phyloP scores from a whole-genome alignment of 345 rosid genomes.

The Linum lewisii region DNA sequence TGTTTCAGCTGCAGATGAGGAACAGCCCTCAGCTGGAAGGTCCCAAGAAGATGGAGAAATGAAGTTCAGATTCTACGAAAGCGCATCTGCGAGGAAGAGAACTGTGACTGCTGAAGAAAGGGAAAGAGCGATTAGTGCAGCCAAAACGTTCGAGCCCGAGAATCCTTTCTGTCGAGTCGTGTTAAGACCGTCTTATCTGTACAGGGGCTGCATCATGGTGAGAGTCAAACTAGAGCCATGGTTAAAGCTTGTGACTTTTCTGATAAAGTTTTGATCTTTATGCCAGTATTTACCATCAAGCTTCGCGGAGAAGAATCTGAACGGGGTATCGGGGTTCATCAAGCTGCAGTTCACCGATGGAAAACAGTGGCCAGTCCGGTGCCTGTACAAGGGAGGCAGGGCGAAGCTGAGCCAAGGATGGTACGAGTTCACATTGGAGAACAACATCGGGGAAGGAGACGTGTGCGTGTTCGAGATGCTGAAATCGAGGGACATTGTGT shows the following conservation, averaged over 20 bases:
- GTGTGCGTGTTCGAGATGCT: conserved; percentile 53
- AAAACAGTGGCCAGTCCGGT: conserved; percentile 42
- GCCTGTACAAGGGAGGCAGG: conserved; percentile 19
- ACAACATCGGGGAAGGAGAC: conserved; percentile 48
- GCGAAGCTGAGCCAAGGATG: conserved; percentile 47
- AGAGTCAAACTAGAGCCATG: conserved; percentile 9
- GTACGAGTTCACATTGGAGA: conserved; percentile 40
- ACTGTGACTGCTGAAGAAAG: conserved; percentile 23
- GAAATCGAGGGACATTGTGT: conserved; percentile 22
- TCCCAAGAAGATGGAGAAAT: conserved; percentile 4
- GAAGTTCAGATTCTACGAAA: background rate
- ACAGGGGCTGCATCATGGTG: conserved; percentile 27
- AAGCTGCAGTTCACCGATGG: conserved; percentile 33
- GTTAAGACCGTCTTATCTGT: conserved; percentile 28
- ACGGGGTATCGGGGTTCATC: conserved; percentile 25
- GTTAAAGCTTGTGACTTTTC: background rate
- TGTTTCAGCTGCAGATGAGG: conserved; percentile 8
- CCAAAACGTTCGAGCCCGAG: conserved; percentile 21
- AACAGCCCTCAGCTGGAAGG: conserved; percentile 1
- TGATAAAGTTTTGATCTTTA: background rate
- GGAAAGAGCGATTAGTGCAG: conserved; percentile 17
- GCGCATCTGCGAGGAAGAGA: conserved; percentile 17
- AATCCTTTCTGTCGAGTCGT: conserved; percentile 31
- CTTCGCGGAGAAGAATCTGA: conserved; percentile 39
- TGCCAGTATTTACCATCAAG: conserved; percentile 41